Base-by-base conservation (phyloP, 306 rosid genomes). In the Prunus mongolica region DNA sequence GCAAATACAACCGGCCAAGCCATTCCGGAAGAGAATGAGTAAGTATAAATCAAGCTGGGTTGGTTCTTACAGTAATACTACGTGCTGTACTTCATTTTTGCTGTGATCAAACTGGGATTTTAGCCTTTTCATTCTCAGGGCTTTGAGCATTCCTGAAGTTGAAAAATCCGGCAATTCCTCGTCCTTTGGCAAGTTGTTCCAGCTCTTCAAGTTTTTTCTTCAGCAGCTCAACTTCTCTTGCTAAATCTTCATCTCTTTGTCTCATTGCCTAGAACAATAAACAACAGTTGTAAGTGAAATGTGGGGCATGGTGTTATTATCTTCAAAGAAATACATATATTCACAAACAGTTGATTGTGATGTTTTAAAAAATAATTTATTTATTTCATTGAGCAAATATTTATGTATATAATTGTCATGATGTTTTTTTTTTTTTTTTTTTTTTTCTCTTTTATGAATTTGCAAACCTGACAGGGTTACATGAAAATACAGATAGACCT, bases 171-270 rank as follows among this genome's bases (percentile, higher is more conserved):
- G 82, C 8, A 54, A 89, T 79, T 47, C 93, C 89, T 62, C 83
- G 79, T 71, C 82, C 86, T 76, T 87, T 91, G 24, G 87, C 84
- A 73, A 82, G 84, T 44, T 81, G 78, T 80, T 89, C 93, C 58
- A 91, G 46, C 78, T 79, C 89, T 77, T 86, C 83, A 25, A 91
- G 41, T 77, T 83, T 86, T 55, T 74, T 81, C 67, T 75, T 84
- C n/a, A 84, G 84, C 80, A 57, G 81, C 75, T 69, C 84, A 71
- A 84, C 52, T 73, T 87, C 90, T 73, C 78, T 72, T 3, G 78
- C 84, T 57, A 84, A 73, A 27, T 79, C 86, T 2, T 81, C 90
- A 65, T 84, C 83, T 70, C 78, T 83, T 76, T 81, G 82, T 75
- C 69, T 78, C 82, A 91, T 77, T 78, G 76, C 91, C 97, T 87